Evolutionary conservation across 805 yeast genomes (phyloP).

Genomic region (Nematodospora valgi): DNA sequence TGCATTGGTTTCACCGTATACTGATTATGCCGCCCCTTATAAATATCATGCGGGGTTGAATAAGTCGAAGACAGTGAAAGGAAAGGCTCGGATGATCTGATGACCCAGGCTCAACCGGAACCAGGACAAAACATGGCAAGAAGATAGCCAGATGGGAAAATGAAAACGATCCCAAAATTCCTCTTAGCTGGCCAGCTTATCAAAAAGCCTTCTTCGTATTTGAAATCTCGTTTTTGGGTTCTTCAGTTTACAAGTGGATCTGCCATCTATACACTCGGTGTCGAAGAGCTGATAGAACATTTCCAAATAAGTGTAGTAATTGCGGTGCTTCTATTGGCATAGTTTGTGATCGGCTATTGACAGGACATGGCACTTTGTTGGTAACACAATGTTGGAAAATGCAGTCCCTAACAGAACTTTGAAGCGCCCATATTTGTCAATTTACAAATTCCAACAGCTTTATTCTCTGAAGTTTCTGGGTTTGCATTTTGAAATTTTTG

Average conservation of each 20-base stretch:
- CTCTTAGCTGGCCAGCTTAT: slow-evolving; percentile 50
- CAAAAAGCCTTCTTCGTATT: slow-evolving; percentile 37
- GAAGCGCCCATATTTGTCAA: slow-evolving; percentile 43
- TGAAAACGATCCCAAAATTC: slow-evolving; percentile 53
- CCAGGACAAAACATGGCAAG: neutral
- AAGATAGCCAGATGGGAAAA: slow-evolving; percentile 30
- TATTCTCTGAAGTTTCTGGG: slow-evolving; percentile 47
- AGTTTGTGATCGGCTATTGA: slow-evolving; percentile 59
- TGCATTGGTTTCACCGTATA: too few relatives aligned
- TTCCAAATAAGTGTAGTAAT: slow-evolving; percentile 43
- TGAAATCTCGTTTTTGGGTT: slow-evolving; percentile 44
- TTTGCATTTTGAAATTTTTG: slow-evolving; percentile 49
- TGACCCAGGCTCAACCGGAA: slow-evolving; percentile 1
- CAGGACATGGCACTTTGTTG: slow-evolving; percentile 58
- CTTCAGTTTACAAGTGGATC: slow-evolving; percentile 56
- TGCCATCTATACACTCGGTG: slow-evolving; percentile 53
- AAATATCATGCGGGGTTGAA: too few relatives aligned
- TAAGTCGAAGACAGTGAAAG: too few relatives aligned
- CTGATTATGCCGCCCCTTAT: too few relatives aligned
- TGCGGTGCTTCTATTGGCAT: slow-evolving; percentile 49
- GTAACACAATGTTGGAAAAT: slow-evolving; percentile 56
- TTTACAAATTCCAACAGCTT: slow-evolving; percentile 56
- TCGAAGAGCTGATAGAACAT: slow-evolving; percentile 40
- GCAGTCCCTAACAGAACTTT: slow-evolving; percentile 51
- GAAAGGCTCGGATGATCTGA: too few relatives aligned